Base-by-base conservation (phyloP, 1,284 basidiomycete genomes). In the Pseudozyma thailandica region DNA sequence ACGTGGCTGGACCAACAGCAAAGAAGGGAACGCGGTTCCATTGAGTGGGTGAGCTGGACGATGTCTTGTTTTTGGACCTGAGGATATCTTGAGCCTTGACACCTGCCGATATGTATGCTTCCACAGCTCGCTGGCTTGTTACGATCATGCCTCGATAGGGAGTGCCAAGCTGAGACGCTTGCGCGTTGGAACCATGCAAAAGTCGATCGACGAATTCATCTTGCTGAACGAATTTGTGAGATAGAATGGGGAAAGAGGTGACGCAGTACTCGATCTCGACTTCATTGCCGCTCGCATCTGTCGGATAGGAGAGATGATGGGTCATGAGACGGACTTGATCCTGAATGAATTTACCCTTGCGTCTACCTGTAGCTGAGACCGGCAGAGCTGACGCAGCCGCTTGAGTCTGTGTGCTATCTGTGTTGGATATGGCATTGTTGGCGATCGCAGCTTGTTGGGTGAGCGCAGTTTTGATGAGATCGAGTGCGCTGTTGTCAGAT, bases 11-110 rank as follows among this genome's bases (percentile, higher is more conserved):
- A 0, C 80, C 80, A 2, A 80, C 77, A n/a, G 74, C 76, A 50
- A 80, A 82, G 72, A 79, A 78, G 16, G 79, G 79, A 16, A 73
- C 61, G n/a, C 58, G 64, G 25, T 52, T 70, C 78, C 78, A 79
- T 28, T 61, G 58, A 2, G 65, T 65, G 3, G 65, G 65, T 6
- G 56, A 72, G 27, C 62, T 65, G 30, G 51, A 48, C 5, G 62
- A 58, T 15, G 45, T 50, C 30, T 63, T 62, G 20, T 35, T 51
- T 3, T 60, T 49, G 47, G 50, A 33, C n/a, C 61, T 48, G 1
- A 66, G 43, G 7, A 55, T 31, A 12, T 58, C 53, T 20, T 65
- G 51, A 3, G 70, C 66, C 20, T 46, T 54, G 28, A 60, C 50
- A 28, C 69, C 71, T 9, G 79, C 79, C 18, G 75, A 64, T 18